Conservation (phyloP, 2,329 filamentous ascomycete genomes). For the Delphinella strobiligena region DNA sequence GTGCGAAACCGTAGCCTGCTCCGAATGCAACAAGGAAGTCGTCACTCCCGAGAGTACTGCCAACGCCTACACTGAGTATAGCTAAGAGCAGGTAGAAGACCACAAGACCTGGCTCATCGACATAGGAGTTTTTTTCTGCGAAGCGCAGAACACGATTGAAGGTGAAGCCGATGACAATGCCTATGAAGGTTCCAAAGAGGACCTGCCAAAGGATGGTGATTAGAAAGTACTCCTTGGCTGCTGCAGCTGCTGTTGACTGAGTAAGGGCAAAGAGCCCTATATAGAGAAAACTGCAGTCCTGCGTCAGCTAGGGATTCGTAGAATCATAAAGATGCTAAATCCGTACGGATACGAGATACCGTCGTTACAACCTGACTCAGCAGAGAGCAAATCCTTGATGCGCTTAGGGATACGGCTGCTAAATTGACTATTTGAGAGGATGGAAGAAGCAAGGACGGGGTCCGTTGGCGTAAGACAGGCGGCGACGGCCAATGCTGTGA, state of each 20-base stretch:
- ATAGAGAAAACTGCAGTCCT: slow-evolving; percentile 33
- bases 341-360: slow-evolving; percentile 38
- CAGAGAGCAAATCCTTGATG: slow-evolving; percentile 38
- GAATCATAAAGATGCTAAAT: not conserved
- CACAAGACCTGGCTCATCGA: slow-evolving; percentile 38
- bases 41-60: slow-evolving; percentile 39
- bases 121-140: slow-evolving; percentile 31
- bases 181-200: slow-evolving; percentile 33
- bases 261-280: slow-evolving; percentile 37
- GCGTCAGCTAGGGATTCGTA: no score
- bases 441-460: slow-evolving; percentile 42
- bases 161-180: slow-evolving; percentile 33
- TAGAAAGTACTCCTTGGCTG: slow-evolving; percentile 40
- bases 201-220: slow-evolving; percentile 46
- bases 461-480: slow-evolving; percentile 47
- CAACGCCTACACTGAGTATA: slow-evolving; percentile 39
- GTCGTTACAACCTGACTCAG: slow-evolving; percentile 46
- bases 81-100: slow-evolving; percentile 46
- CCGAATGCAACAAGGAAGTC: slow-evolving; percentile 46
- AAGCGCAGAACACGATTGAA: slow-evolving; percentile 39
- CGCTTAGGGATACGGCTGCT: slow-evolving; percentile 39
- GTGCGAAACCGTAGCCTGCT: slow-evolving; percentile 43
- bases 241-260: slow-evolving; percentile 23
- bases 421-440: slow-evolving; percentile 42
- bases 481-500: slow-evolving; percentile 38